Conservation (phyloP, 2,329 filamentous ascomycete species). For the Scytalidium lignicola region DNA sequence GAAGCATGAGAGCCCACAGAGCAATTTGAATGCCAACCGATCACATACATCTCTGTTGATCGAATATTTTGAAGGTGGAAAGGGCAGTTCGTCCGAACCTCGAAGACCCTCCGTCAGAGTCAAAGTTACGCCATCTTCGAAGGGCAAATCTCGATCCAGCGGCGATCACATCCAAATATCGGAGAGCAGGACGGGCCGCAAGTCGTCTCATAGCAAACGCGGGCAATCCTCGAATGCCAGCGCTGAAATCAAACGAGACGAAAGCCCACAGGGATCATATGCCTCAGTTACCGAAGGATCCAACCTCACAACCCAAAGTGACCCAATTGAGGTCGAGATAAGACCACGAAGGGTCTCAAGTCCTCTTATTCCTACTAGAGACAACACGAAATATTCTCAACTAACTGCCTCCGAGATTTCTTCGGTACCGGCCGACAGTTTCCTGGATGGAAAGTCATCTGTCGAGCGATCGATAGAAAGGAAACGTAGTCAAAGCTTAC, state of each 20-base stretch:
- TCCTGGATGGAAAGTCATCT: constrained; percentile 47
- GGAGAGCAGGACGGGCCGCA: constrained; percentile 68
- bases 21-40: constrained; percentile 34
- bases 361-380: constrained; percentile 56
- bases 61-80: constrained; percentile 69
- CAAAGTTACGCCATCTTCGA: constrained; percentile 61
- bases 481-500: constrained; percentile 26
- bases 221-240: constrained; percentile 53
- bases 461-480: constrained; percentile 21
- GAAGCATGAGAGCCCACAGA: constrained; percentile 46
- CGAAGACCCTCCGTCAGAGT: constrained; percentile 66
- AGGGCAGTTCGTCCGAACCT: constrained; percentile 45
- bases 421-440: constrained; percentile 68
- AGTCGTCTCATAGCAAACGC: constrained; percentile 62
- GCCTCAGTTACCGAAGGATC: constrained; percentile 77
- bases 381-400: constrained; percentile 57
- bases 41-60: constrained; percentile 71
- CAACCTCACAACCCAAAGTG: constrained; percentile 58
- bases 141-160: constrained; percentile 36
- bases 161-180: constrained; percentile 84
- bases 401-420: constrained; percentile 80
- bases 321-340: constrained; percentile 87
- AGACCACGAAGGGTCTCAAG: constrained; percentile 59
- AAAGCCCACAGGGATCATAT: constrained; percentile 56
- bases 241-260: constrained; percentile 26